Conservation (phyloP, 176 grass and related monocot genomes). For the Chloris gayana region DNA sequence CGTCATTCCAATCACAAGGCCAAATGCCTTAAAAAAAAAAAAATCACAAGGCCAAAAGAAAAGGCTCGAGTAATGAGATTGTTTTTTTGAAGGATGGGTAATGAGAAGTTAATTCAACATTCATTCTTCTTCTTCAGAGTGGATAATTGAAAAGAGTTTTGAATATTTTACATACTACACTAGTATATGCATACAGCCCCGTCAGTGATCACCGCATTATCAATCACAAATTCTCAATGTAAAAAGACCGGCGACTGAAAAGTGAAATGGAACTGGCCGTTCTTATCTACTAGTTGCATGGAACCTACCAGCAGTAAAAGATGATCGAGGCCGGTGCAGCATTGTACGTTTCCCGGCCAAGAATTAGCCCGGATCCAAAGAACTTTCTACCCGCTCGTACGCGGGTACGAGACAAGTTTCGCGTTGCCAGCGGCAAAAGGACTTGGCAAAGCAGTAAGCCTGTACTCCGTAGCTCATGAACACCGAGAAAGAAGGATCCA, state of each 20-base stretch:
- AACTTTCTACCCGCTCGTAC: background rate
- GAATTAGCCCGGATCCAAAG: background rate
- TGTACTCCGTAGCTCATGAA: background rate
- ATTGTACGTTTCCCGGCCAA: background rate
- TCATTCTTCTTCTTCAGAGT: too few species aligned
- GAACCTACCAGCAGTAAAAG: background rate
- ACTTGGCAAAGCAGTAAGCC: conserved; percentile 11
- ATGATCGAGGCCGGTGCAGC: background rate
- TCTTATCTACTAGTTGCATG: background rate
- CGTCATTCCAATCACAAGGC: background rate
- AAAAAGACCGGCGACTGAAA: too few species aligned
- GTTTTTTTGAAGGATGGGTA: too few species aligned
- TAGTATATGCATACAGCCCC: too few species aligned
- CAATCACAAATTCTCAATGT: too few species aligned
- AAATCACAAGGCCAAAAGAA: background rate
- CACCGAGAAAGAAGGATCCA: background rate
- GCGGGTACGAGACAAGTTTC: background rate
- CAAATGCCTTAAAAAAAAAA: too few species aligned
- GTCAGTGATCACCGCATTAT: too few species aligned
- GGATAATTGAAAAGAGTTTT: too few species aligned
- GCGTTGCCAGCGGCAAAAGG: conserved; percentile 26
- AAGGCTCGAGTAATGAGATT: background rate
- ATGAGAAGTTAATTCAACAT: background rate
- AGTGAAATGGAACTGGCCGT: too few species aligned
- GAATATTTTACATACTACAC: too few species aligned